These are phyloP conservation scores for Aspergillus sp. DNA, from an alignment of 2,329 filamentous ascomycete genomes.

Conservation along the genomic window DNA sequence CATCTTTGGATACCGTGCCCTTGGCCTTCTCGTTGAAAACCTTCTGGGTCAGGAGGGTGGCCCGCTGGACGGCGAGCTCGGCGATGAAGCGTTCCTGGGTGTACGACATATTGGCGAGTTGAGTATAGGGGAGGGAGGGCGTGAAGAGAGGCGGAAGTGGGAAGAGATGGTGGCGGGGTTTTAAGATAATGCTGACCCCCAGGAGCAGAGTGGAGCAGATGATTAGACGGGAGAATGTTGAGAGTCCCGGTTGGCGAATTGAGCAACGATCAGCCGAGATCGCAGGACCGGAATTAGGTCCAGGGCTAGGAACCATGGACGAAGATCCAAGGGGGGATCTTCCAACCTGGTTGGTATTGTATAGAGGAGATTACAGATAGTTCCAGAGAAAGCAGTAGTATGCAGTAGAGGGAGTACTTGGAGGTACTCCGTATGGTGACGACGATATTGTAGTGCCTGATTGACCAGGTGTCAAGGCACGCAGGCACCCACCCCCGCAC, in stretches of 20 bases:
- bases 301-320: not conserved
- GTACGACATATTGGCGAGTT: constrained; percentile 54
- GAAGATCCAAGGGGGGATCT: not conserved
- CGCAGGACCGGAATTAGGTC: constrained; percentile 15
- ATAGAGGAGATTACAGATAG: not conserved
- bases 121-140: constrained; percentile 18
- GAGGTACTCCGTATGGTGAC: too few species aligned
- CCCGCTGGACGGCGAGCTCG: constrained; percentile 84
- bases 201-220: constrained; percentile 43
- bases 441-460: not conserved
- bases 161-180: constrained; percentile 40
- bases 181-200: constrained; percentile 41
- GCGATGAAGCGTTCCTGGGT: constrained; percentile 77
- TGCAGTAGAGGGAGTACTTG: not conserved
- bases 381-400: too few species aligned
- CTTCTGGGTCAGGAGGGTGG: constrained; percentile 70
- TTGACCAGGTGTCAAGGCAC: not conserved
- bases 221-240: constrained; percentile 29
- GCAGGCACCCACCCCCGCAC: constrained; percentile 14
- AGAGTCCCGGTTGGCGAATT: constrained; percentile 19
- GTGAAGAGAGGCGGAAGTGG: constrained; percentile 27
- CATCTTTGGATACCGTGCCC: constrained; percentile 89
- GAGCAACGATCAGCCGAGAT: constrained; percentile 20
- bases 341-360: not conserved
- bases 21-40: constrained; percentile 89